phyloP scores from a whole-genome alignment of 2,329 filamentous ascomycete species.

The Arthrinium puccinioides region DNA sequence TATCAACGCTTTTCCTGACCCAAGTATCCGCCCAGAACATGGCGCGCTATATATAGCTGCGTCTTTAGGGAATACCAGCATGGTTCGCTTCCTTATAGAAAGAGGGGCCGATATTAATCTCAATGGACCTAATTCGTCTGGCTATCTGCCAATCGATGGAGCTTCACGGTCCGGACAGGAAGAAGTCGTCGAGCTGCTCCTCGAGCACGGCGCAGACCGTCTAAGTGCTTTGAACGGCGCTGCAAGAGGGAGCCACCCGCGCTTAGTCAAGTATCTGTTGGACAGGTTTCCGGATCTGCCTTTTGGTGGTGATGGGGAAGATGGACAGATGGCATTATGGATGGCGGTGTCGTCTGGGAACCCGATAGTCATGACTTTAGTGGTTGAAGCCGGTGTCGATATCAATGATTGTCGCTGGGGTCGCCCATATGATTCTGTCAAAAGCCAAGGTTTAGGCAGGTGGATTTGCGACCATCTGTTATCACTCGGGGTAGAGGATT shows the following conservation, averaged over 20 bases:
- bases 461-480: not conserved
- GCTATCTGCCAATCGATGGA: not conserved
- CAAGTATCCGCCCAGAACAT: no score
- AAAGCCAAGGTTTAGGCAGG: not conserved
- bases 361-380: not conserved
- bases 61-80: not conserved
- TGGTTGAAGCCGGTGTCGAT: not conserved
- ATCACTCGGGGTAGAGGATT: not conserved
- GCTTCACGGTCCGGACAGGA: not conserved
- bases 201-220: not conserved
- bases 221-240: not conserved
- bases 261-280: not conserved
- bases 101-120: not conserved
- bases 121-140: not conserved
- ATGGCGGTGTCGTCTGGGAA: not conserved
- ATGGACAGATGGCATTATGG: not conserved
- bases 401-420: not conserved
- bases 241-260: not conserved
- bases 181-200: not conserved
- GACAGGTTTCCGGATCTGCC: not conserved
- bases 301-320: not conserved
- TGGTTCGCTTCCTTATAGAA: not conserved
- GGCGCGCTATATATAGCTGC: not conserved
- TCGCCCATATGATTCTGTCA: not conserved
- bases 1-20: not conserved